phyloP scores from a whole-genome alignment of 2,329 filamentous ascomycete species.

The Diaporthe aspalathi region DNA sequence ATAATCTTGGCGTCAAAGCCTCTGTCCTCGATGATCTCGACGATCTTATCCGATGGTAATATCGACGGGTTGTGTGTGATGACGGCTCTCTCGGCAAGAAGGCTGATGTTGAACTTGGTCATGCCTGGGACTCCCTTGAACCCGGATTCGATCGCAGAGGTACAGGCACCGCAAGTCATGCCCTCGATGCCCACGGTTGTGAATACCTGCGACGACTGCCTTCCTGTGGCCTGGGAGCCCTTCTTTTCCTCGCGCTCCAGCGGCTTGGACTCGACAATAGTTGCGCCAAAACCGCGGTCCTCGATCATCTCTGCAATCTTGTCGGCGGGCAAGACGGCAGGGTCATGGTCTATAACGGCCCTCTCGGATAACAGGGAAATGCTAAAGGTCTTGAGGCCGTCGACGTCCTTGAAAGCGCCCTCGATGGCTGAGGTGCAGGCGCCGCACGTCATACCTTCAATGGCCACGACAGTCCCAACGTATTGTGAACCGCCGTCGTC shows the following conservation, averaged over 20 bases:
- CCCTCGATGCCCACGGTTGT: constrained; percentile 93
- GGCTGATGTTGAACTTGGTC: constrained; percentile 91
- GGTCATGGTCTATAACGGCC: constrained; percentile 86
- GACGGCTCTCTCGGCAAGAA: constrained; percentile 91
- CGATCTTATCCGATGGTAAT: constrained; percentile 79
- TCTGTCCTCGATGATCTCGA: constrained; percentile 85
- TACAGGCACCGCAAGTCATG: constrained; percentile 98
- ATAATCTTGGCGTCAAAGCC: constrained; percentile 90
- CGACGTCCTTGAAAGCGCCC: constrained; percentile 79
- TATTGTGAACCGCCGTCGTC: constrained; percentile 53
- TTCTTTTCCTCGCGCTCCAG: constrained; percentile 53
- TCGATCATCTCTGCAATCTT: constrained; percentile 71
- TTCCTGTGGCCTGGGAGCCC: constrained; percentile 44
- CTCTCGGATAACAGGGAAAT: constrained; percentile 87
- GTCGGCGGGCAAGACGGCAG: constrained; percentile 61
- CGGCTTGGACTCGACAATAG: constrained; percentile 77
- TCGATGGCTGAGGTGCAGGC: constrained; percentile 90
- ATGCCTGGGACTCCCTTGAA: constrained; percentile 83
- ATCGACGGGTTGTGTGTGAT: constrained; percentile 82
- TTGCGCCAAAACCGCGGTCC: constrained; percentile 83
- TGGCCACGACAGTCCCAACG: constrained; percentile 79
- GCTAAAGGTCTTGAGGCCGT: constrained; percentile 80
- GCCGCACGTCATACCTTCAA: constrained; percentile 92
- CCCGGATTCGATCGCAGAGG: constrained; percentile 86
- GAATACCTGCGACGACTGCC: constrained; percentile 64